Conservation (phyloP, 768 basidiomycete species). For the Podaxis sp. region DNA sequence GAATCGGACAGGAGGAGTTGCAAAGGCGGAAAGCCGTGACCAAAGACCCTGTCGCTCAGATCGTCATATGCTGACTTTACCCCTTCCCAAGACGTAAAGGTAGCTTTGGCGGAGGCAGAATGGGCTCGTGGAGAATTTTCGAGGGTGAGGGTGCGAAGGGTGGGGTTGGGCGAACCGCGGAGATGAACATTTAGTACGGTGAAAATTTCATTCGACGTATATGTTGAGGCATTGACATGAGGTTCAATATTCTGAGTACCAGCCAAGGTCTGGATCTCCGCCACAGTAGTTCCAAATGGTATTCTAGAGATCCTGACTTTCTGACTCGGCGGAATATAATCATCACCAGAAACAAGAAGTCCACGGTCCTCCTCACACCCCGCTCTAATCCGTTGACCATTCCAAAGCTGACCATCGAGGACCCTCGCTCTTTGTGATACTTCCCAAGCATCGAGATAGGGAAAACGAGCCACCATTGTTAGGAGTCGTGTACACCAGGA, state of each 20-base stretch:
- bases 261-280: conserved; percentile 4
- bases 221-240: neutral
- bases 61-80: conserved; percentile 39
- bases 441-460: conserved; percentile 21
- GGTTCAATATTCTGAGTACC: neutral
- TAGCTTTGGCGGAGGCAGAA: conserved; percentile 32
- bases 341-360: conserved; percentile 19
- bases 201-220: conserved; percentile 11
- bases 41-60: conserved; percentile 33
- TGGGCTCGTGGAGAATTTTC: neutral
- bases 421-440: conserved; percentile 34
- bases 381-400: conserved; percentile 47
- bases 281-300: neutral
- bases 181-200: conserved; percentile 10
- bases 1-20: conserved; percentile 33
- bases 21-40: conserved; percentile 30
- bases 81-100: conserved; percentile 49
- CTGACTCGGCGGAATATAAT: neutral
- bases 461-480: conserved; percentile 44
- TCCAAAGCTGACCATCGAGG: conserved; percentile 36
- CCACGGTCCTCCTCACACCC: conserved; percentile 38
- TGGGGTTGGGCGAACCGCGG: neutral
- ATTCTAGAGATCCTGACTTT: conserved; percentile 11
- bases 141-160: conserved; percentile 9
- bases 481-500: conserved; percentile 51